Base-by-base conservation (phyloP, 2,329 filamentous ascomycete genomes). In the Alternaria infectoria region DNA sequence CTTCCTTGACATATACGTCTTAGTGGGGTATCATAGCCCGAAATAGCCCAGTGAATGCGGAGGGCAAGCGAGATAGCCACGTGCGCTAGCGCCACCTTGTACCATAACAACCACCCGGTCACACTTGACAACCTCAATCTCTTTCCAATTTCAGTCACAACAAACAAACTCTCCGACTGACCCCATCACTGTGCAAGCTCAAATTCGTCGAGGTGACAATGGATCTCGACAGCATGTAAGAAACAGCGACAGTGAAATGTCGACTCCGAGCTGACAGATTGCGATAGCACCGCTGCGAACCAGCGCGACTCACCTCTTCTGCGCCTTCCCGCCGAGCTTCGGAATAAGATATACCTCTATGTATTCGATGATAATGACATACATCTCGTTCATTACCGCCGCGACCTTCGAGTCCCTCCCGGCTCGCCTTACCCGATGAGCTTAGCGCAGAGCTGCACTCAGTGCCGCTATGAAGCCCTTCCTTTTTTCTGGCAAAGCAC, bases 351-450 rank as follows among this genome's bases (percentile, higher is more conserved):
- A 9, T 57, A 47, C 4, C 4, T 8, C 0, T 32, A 36, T 2
- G 13, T 2, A 0, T 32, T 32, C 6, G 21, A 47, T 6, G 4
- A n/a, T 0, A 40, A 40, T 0, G 0, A 36, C 1, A 4, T 15
- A 32, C 3, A 15, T 15, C 12, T 32, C 28, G 12, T 30, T 26
- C 23, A 28, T 23, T 25, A n/a, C 7, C 23, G 23, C 23, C 23
- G n/a, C 26, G 17, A 50, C 13, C 7, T 4, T 50, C 13, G 17
- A 28, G 10, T 11, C 26, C 26, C 26, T 11, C 26, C 2, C 11
- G 11, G 11, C 26, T 28, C 28, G 19, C 44, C 44, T 12, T 15
- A 21, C 13, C 19, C 25, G 3, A 50, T 30, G 26, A 19, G n/a
- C 47, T 13, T 30, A 19, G 47, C 26, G n/a, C 47, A 50, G 0